phyloP scores from a whole-genome alignment of 345 rosid genomes.

The Tarenaya hassleriana region DNA sequence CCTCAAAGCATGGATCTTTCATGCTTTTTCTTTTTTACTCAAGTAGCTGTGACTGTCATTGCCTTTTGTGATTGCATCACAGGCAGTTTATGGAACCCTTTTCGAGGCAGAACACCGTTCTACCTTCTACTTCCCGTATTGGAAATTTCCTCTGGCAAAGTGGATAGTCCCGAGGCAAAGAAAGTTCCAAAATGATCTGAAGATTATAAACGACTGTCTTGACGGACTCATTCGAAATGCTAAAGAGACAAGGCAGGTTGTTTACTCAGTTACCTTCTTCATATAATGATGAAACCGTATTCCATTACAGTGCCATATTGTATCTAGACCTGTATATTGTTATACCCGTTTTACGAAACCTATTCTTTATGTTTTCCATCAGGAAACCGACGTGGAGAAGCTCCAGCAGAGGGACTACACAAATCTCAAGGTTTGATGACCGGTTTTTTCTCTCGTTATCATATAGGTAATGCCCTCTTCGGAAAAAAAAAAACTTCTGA shows the following conservation, averaged over 20 bases:
- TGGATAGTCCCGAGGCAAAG: slow-evolving; percentile 91
- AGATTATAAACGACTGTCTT: slow-evolving; percentile 82
- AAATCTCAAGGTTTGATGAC: slow-evolving; percentile 53
- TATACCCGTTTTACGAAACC: too few relatives aligned
- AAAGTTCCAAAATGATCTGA: slow-evolving; percentile 79
- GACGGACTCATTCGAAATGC: slow-evolving; percentile 92
- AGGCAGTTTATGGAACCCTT: slow-evolving; percentile 98
- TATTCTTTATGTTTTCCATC: too few relatives aligned
- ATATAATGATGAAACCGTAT: background rate
- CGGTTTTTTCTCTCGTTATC: background rate
- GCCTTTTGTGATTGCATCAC: slow-evolving; percentile 18
- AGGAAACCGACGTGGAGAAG: slow-evolving; percentile 91
- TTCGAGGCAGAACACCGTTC: slow-evolving; percentile 98
- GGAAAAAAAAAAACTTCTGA: background rate
- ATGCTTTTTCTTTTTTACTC: background rate
- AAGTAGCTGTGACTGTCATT: background rate
- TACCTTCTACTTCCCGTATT: slow-evolving; percentile 87
- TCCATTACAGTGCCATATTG: background rate
- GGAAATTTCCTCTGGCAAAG: slow-evolving; percentile 86
- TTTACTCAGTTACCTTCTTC: background rate
- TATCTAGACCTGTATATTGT: too few relatives aligned
- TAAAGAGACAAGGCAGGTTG: slow-evolving; percentile 82
- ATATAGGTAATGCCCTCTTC: background rate
- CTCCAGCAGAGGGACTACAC: slow-evolving; percentile 80
- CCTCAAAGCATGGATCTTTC: too few relatives aligned